Evolutionary conservation across 257 asterid genomes (phyloP).

Genomic region (Solanum megistacrolobum): DNA sequence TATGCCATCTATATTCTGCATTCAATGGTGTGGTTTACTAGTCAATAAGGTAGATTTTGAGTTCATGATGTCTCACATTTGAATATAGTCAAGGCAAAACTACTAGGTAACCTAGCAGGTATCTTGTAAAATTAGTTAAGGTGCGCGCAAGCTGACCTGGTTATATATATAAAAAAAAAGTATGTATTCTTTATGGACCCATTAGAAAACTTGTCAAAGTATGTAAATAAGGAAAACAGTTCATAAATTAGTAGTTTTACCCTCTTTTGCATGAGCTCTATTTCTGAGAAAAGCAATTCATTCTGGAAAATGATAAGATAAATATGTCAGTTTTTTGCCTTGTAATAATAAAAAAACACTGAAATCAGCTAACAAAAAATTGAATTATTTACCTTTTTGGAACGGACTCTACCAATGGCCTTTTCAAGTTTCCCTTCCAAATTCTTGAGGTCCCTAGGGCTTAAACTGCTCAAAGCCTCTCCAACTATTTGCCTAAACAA

Average conservation of each 20-base stretch:
- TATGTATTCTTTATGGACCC: background rate
- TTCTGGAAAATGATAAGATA: conserved; percentile 31
- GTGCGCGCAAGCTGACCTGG: fast-evolving
- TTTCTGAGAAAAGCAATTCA: conserved; percentile 74
- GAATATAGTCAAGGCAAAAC: background rate
- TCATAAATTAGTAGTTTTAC: conserved; percentile 12
- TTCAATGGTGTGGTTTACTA: background rate
- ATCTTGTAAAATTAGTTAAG: background rate
- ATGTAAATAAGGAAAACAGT: background rate
- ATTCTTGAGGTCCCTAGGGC: conserved; percentile 44
- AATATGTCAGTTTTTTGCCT: background rate
- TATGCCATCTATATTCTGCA: background rate
- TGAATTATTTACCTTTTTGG: conserved; percentile 46
- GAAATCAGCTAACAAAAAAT: background rate
- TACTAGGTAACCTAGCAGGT: background rate
- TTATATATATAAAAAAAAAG: too few species aligned
- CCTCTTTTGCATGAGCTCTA: conserved; percentile 89
- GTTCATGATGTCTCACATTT: background rate
- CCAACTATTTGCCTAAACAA: conserved; percentile 55
- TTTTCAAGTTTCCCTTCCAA: conserved; percentile 54
- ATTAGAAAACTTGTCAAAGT: background rate
- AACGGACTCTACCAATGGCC: conserved; percentile 65
- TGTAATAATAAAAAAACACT: background rate
- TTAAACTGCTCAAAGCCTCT: conserved; percentile 47
- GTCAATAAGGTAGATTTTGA: background rate